phyloP scores from a whole-genome alignment of 805 yeast species.

The Schizosaccharomyces osmophilus region DNA sequence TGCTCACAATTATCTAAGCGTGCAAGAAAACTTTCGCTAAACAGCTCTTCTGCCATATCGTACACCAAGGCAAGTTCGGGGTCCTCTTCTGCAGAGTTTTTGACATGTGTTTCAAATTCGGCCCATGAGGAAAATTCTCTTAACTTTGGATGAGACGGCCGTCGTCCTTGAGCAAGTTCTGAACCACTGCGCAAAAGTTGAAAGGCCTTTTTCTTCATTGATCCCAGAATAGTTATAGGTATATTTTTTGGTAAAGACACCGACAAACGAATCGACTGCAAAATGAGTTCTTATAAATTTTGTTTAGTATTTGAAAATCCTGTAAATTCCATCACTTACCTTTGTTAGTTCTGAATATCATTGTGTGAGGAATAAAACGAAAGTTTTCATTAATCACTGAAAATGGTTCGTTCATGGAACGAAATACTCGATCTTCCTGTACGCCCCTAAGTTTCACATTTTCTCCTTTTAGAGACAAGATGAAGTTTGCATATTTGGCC shows the following conservation, averaged over 20 bases:
- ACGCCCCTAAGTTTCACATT: neutral
- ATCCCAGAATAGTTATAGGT: neutral
- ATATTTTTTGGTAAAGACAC: neutral
- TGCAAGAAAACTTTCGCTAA: neutral
- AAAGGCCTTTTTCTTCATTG: neutral
- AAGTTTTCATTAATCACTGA: neutral
- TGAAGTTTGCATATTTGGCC: neutral
- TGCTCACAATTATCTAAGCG: neutral
- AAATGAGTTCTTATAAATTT: neutral
- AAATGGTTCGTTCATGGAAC: neutral
- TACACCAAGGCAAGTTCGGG: neutral
- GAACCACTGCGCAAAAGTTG: neutral
- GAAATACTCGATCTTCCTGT: neutral
- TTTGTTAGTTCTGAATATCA: neutral
- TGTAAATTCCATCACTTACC: neutral
- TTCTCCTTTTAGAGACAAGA: neutral
- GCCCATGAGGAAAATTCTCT: neutral
- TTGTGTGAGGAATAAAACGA: neutral
- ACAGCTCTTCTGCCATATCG: neutral
- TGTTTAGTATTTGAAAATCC: neutral
- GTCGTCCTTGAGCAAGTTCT: neutral
- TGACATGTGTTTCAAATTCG: neutral
- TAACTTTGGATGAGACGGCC: neutral
- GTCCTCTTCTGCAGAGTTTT: slow-evolving; percentile 1
- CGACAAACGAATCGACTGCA: neutral